Evolutionary conservation across 768 basidiomycete genomes (phyloP), one percentile per base, ranked within the genome.

Genomic region (Pulveroboletus sp.): DNA sequence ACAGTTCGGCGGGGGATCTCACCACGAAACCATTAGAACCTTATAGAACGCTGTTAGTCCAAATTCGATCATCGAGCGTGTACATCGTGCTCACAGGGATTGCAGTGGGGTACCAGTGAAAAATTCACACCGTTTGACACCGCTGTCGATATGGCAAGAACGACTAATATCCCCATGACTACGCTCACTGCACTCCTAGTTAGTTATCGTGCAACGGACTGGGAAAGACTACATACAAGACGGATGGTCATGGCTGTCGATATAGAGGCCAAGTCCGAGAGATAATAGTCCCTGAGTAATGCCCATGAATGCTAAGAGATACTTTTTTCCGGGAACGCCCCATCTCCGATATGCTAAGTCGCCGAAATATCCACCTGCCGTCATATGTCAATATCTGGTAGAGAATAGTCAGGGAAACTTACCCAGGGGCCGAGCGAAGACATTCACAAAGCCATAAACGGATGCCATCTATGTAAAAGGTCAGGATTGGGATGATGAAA

Each of bases 111-210:
- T 0, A 77, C 74, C 36, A 76, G 68, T n/a, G 76, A 64, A 53
- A 78, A 79, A 56, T 74, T 78, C 3, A 73, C 71, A 6, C 79
- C 79, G 51, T 80, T 80, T 1, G 68, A 77, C 12, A 72, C 62
- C 57, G 77, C 74, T 32, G 70, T 71, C 48, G 60, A 61, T 12
- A 70, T 36, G 7, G 65, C 75, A 45, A 74, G 65, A 32, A 74
- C 59, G 10, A 73, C 64, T n/a, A 73, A 54, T 9, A 78, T 36
- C 14, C 65, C 65, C 55, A 78, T 73, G 10, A 77, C 55, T 1
- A 68, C 68, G 7, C 44, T 39, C 12, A 70, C 63, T 67, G 41
- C 37, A 17, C 39, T 24, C 29, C 38, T 45, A 37, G 40, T 44
- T 23, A 48, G 26, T 36, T 24, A 30, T 14, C 8, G 26, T 19